Conservation (phyloP, 345 rosid species). For the Eucalyptus curtisii region DNA sequence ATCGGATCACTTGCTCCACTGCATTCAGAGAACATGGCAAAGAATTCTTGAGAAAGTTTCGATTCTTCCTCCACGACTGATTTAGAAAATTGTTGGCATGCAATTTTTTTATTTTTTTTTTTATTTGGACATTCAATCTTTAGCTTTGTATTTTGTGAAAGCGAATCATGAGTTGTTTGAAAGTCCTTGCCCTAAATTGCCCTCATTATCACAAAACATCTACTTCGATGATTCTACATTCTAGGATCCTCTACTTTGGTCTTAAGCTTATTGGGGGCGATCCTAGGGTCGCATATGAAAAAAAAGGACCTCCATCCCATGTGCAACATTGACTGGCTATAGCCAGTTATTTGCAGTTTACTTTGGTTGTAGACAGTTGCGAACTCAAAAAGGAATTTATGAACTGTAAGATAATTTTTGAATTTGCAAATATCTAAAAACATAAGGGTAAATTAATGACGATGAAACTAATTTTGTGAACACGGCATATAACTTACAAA, state of each 20-base stretch:
- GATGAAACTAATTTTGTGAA: no score
- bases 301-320: not conserved
- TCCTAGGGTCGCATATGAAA: not conserved
- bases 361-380: not conserved
- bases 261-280: no score
- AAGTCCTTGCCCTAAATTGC: no score
- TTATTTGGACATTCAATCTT: no score
- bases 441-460: no score
- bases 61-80: not conserved
- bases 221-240: no score
- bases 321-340: not conserved
- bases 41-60: not conserved
- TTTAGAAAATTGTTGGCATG: no score
- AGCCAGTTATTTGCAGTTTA: not conserved
- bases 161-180: no score
- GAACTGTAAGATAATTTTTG: rapidly evolving
- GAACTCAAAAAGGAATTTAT: not conserved
- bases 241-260: no score
- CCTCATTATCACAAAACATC: no score
- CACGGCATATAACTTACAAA: not conserved
- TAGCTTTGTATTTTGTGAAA: no score
- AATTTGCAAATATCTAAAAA: not conserved
- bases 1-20: not conserved
- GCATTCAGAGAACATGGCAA: not conserved
- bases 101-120: rapidly evolving